A percentile compares a stretch with the other conserved stretches of the same genome.
phyloP scores from a whole-genome alignment of 805 yeast species.

The Starmerella bombi region DNA sequence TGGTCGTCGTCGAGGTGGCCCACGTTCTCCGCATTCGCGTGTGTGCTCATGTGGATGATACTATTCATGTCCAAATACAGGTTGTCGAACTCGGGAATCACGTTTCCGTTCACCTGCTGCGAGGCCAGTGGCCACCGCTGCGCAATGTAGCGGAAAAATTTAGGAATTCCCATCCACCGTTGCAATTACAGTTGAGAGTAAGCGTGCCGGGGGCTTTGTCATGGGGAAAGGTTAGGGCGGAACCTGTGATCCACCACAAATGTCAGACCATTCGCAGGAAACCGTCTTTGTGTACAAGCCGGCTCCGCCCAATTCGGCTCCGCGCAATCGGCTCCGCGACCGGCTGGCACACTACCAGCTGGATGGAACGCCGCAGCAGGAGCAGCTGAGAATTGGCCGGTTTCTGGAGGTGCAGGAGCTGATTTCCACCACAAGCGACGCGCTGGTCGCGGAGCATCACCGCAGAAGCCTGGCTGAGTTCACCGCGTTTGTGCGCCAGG shows the following conservation, averaged over 20 bases:
- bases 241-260: not conserved
- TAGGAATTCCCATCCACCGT: slow-evolving; percentile 93
- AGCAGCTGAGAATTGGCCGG: slow-evolving; percentile 1
- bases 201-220: not conserved
- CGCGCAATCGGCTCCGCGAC: slow-evolving; percentile 1
- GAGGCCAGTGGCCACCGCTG: slow-evolving; percentile 98
- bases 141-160: slow-evolving; percentile 89
- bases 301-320: too few relatives aligned
- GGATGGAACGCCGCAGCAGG: not conserved
- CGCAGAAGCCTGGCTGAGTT: too few relatives aligned
- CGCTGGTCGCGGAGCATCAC: not conserved
- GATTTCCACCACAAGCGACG: too few relatives aligned
- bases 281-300: slow-evolving; percentile 11
- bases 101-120: slow-evolving; percentile 65
- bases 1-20: slow-evolving; percentile 71
- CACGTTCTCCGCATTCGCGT: slow-evolving; percentile 57
- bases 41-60: slow-evolving; percentile 83
- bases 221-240: not conserved
- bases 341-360: slow-evolving; percentile 2
- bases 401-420: slow-evolving; percentile 7
- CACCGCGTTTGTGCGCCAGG: not conserved
- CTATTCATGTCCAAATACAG: slow-evolving; percentile 96
- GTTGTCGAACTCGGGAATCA: slow-evolving; percentile 89
- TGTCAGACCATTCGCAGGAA: slow-evolving; percentile 10
- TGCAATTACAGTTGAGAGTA: not conserved